Conservation (phyloP, 2,329 filamentous ascomycete species). For the Cordyceps cateniannulata region DNA sequence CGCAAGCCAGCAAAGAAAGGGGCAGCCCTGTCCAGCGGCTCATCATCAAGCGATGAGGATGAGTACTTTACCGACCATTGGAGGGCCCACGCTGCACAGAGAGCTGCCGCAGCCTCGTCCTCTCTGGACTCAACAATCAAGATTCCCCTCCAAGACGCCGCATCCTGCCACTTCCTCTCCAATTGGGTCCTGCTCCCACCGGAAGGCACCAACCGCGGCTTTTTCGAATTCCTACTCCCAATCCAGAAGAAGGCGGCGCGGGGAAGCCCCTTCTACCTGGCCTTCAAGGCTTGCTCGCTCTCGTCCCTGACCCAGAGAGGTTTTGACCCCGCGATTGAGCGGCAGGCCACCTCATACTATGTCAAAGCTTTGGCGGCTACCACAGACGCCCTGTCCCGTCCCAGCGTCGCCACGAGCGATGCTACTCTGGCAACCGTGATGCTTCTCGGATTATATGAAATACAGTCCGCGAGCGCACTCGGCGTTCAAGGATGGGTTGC, state of each 20-base stretch:
- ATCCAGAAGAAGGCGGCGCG: neutral
- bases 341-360: neutral
- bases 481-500: neutral
- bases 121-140: neutral
- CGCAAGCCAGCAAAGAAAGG: neutral
- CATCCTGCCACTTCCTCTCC: constrained; percentile 1
- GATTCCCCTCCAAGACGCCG: neutral
- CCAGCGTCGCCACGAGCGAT: constrained; percentile 1
- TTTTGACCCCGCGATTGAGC: neutral
- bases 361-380: constrained; percentile 1
- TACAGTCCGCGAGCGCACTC: neutral
- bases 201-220: neutral
- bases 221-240: constrained; percentile 1
- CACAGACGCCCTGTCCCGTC: neutral
- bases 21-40: neutral
- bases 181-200: constrained; percentile 1
- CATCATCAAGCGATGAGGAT: neutral
- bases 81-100: neutral
- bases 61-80: neutral
- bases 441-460: neutral
- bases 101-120: neutral
- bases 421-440: neutral
- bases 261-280: neutral
- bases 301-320: neutral
- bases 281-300: constrained; percentile 4